Percentiles rank a stretch among this genome's conserved stretches.
Conservation (phyloP, 2,329 filamentous ascomycete genomes). For the Shiraia sp. region DNA sequence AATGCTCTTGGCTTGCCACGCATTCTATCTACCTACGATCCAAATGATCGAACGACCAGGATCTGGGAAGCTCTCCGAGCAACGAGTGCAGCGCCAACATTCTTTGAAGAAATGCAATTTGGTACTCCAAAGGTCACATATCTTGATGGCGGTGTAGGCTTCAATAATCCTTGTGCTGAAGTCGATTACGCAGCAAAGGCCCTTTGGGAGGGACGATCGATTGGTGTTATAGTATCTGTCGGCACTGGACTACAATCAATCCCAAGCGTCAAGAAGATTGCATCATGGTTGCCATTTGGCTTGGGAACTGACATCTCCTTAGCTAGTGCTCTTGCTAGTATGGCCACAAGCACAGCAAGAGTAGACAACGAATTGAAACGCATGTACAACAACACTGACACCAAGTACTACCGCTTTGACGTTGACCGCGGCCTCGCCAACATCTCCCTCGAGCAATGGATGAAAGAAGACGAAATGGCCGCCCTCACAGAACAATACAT, state of each 20-base stretch:
- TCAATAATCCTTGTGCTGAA: slow-evolving; percentile 57
- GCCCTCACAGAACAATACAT: slow-evolving; percentile 45
- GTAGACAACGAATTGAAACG: slow-evolving; percentile 49
- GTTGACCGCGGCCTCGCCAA: slow-evolving; percentile 46
- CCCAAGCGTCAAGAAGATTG: slow-evolving; percentile 42
- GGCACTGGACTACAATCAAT: slow-evolving; percentile 46
- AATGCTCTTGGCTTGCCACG: slow-evolving; percentile 43
- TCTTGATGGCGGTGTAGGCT: slow-evolving; percentile 54
- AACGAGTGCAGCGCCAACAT: slow-evolving; percentile 54
- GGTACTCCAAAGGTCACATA: slow-evolving; percentile 52
- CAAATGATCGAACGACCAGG: slow-evolving; percentile 42
- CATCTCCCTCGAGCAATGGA: slow-evolving; percentile 46
- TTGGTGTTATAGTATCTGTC: slow-evolving; percentile 46
- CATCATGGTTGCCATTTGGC: slow-evolving; percentile 45
- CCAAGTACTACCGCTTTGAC: slow-evolving; percentile 45
- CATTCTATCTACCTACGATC: slow-evolving; percentile 45
- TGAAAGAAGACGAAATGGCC: slow-evolving; percentile 48
- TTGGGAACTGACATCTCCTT: slow-evolving; percentile 45
- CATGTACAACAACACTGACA: slow-evolving; percentile 44
- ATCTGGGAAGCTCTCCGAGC: slow-evolving; percentile 59
- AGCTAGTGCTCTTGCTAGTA: slow-evolving; percentile 41
- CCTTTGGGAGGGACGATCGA: slow-evolving; percentile 42
- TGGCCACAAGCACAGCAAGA: slow-evolving; percentile 44
- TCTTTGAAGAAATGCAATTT: slow-evolving; percentile 58
- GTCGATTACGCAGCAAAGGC: slow-evolving; percentile 54